Conservation (phyloP, 1,284 basidiomycete genomes). For the Ganoderma boninense region DNA sequence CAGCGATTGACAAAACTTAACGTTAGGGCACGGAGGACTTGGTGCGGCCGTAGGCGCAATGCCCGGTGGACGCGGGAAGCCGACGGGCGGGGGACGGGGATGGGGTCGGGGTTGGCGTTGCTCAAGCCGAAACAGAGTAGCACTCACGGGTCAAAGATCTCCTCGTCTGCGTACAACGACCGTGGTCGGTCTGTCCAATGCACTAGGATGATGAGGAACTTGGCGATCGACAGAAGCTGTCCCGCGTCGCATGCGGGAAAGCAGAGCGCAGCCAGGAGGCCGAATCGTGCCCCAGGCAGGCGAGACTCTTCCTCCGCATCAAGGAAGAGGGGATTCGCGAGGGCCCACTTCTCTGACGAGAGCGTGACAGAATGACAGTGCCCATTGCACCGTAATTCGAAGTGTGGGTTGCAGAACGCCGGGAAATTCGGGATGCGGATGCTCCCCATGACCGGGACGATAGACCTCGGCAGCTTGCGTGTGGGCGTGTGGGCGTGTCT, state of each 20-base stretch:
- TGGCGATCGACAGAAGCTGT: conserved; percentile 59
- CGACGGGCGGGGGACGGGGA: not conserved
- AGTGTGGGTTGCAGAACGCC: conserved; percentile 48
- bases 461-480: not conserved
- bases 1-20: not conserved
- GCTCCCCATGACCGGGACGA: conserved; percentile 42
- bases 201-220: conserved; percentile 56
- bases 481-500: conserved; percentile 4
- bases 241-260: conserved; percentile 63
- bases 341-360: conserved; percentile 57
- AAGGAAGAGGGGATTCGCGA: conserved; percentile 34
- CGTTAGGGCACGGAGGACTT: conserved; percentile 1
- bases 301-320: conserved; percentile 40
- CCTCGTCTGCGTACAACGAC: conserved; percentile 31
- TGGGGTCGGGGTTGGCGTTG: not conserved
- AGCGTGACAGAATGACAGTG: conserved; percentile 55
- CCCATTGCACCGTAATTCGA: conserved; percentile 61
- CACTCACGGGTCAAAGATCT: conserved; percentile 39
- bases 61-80: conserved; percentile 9
- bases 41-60: conserved; percentile 1
- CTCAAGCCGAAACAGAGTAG: conserved; percentile 14
- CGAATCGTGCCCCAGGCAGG: conserved; percentile 53
- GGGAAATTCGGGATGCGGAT: conserved; percentile 69
- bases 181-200: conserved; percentile 34
- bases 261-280: conserved; percentile 62